A percentile compares a stretch with the other conserved stretches of the same genome.
These are phyloP conservation scores for Glonium stellatum DNA, from an alignment of 495 filamentous ascomycete species.

Conservation along the genomic window DNA sequence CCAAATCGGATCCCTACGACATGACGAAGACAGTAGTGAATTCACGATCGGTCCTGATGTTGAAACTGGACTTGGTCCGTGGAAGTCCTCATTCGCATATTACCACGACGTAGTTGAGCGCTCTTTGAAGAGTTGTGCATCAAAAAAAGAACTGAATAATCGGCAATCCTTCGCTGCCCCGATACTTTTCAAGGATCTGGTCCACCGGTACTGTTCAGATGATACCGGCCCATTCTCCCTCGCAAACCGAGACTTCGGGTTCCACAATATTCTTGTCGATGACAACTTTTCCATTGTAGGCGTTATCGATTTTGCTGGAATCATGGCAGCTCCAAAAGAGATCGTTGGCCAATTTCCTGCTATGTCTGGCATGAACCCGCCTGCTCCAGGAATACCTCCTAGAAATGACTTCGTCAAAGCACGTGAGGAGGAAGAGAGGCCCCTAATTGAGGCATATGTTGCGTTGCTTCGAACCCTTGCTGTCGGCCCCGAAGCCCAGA, in stretches of 20 bases:
- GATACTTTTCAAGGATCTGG: neutral
- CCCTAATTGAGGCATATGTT: too few relatives aligned
- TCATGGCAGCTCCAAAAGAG: conserved; percentile 18
- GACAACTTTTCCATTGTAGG: conserved; percentile 19
- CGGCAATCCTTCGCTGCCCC: neutral
- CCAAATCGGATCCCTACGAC: conserved; percentile 12
- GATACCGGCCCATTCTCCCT: conserved; percentile 2
- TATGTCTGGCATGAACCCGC: neutral
- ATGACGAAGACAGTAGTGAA: conserved; percentile 1
- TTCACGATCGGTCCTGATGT: conserved; percentile 1
- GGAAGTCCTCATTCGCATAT: neutral
- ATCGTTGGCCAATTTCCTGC: conserved; percentile 12
- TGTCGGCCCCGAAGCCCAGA: too few relatives aligned
- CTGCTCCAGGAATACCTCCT: neutral
- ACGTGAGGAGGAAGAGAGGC: too few relatives aligned
- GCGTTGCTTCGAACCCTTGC: too few relatives aligned
- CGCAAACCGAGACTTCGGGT: conserved; percentile 19
- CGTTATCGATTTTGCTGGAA: conserved; percentile 22
- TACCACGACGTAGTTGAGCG: neutral
- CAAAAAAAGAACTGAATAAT: neutral
- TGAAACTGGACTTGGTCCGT: conserved; percentile 2
- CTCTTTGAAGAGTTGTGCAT: neutral
- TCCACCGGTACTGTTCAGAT: neutral
- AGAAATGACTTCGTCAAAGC: too few relatives aligned
- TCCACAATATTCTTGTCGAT: conserved; percentile 23